phyloP scores from a whole-genome alignment of 1,284 basidiomycete genomes.

The Heterobasidion annosum region DNA sequence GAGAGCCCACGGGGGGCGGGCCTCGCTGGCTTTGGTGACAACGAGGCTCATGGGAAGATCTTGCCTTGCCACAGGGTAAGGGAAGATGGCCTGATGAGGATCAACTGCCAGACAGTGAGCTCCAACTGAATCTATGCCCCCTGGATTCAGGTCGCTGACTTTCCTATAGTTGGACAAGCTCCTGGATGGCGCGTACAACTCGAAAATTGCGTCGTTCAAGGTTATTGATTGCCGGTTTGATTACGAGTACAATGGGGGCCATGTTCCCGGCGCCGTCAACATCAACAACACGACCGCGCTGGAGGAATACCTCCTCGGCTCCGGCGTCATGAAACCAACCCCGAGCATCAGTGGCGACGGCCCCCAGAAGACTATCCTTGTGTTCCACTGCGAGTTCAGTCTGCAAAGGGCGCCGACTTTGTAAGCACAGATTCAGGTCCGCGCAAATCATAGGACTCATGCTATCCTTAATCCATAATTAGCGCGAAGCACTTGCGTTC shows the following conservation, averaged over 20 bases:
- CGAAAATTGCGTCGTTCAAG: slow-evolving; percentile 59
- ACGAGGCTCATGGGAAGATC: slow-evolving; percentile 87
- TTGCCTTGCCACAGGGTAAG: slow-evolving; percentile 90
- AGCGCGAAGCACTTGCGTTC: slow-evolving; percentile 91
- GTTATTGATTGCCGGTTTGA: slow-evolving; percentile 97
- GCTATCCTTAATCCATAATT: not conserved
- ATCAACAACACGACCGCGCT: slow-evolving; percentile 79
- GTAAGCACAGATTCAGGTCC: slow-evolving; percentile 37
- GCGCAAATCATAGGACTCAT: not conserved
- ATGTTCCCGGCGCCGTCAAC: slow-evolving; percentile 89
- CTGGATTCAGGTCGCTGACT: not conserved
- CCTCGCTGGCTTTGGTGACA: slow-evolving; percentile 74
- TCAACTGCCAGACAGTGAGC: slow-evolving; percentile 71
- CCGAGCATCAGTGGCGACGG: slow-evolving; percentile 79
- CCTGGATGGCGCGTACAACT: slow-evolving; percentile 63
- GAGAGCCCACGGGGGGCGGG: slow-evolving; percentile 31
- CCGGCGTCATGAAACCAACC: slow-evolving; percentile 47
- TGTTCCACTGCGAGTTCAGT: slow-evolving; percentile 99
- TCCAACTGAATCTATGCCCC: no score
- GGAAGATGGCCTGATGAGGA: slow-evolving; percentile 93
- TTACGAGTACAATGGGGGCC: slow-evolving; percentile 93
- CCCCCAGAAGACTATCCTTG: slow-evolving; percentile 71
- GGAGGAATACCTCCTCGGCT: slow-evolving; percentile 72
- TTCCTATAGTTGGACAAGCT: slow-evolving; percentile 58
- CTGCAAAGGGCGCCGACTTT: slow-evolving; percentile 93